phyloP scores from a whole-genome alignment of 305 asterid genomes.

The Monarda citriodora region DNA sequence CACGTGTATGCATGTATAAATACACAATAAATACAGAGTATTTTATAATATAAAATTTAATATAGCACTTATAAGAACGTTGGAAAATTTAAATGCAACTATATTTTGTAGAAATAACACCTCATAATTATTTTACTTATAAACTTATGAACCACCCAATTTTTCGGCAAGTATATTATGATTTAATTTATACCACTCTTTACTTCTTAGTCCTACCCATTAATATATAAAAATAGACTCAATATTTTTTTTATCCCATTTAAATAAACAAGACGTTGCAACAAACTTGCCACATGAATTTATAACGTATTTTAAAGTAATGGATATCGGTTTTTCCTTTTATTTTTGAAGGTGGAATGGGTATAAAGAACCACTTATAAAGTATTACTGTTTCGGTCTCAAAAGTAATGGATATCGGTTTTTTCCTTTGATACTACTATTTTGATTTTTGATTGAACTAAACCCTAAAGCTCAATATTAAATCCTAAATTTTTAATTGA shows the following conservation, averaged over 20 bases:
- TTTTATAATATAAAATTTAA: neutral
- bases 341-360: no score
- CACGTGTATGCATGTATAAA: neutral
- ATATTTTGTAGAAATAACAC: neutral
- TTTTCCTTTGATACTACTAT: no score
- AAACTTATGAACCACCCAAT: constrained; percentile 5
- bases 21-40: neutral
- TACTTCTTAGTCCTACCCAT: constrained; percentile 9
- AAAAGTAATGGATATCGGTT: no score
- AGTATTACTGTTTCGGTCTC: no score
- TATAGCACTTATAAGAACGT: neutral
- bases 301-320: neutral
- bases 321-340: neutral
- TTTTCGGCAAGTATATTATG: constrained; percentile 9
- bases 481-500: no score
- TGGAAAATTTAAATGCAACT: neutral
- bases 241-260: neutral
- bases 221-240: neutral
- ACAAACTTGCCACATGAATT: neutral
- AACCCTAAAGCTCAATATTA: no score
- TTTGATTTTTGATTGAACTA: no score
- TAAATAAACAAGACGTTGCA: neutral
- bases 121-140: neutral
- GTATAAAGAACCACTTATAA: no score
- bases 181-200: no score